Evolutionary conservation across 768 basidiomycete species (phyloP).

Genomic region (Tricholoma sp.): DNA sequence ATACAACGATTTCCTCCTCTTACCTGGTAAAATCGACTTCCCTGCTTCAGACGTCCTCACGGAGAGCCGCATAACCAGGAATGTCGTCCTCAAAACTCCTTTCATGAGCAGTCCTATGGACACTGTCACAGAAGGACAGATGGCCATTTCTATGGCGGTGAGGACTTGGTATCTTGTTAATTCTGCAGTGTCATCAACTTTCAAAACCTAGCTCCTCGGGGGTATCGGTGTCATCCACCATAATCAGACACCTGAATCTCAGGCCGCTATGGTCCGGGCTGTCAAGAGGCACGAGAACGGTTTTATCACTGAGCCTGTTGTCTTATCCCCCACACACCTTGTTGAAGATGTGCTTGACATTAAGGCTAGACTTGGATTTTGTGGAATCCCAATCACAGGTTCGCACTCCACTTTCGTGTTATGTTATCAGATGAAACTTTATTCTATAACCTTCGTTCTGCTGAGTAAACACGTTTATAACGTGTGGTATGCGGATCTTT

Average conservation of each 20-base stretch:
- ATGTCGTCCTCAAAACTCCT: constrained; percentile 88
- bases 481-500: constrained; percentile 73
- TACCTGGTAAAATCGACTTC: constrained; percentile 96
- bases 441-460: constrained; percentile 83
- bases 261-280: constrained; percentile 95
- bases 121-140: constrained; percentile 93
- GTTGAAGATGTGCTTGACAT: constrained; percentile 92
- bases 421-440: constrained; percentile 42
- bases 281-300: constrained; percentile 99
- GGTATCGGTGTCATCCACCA: constrained; percentile 99
- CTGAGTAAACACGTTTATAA: constrained; percentile 59
- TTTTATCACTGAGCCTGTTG: constrained; percentile 94
- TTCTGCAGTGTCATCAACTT: constrained; percentile 13
- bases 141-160: constrained; percentile 92
- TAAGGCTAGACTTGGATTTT: constrained; percentile 89
- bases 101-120: constrained; percentile 99
- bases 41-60: constrained; percentile 72
- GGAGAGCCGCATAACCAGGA: constrained; percentile 85
- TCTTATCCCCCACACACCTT: constrained; percentile 68
- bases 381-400: constrained; percentile 98
- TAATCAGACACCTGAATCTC: constrained; percentile 78
- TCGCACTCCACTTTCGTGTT: constrained; percentile 28
- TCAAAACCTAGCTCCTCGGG: constrained; percentile 62
- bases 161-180: constrained; percentile 25
- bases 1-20: constrained; percentile 93